These are phyloP conservation scores for Pyronema domesticum DNA, from an alignment of 495 filamentous ascomycete species.

Conservation along the genomic window DNA sequence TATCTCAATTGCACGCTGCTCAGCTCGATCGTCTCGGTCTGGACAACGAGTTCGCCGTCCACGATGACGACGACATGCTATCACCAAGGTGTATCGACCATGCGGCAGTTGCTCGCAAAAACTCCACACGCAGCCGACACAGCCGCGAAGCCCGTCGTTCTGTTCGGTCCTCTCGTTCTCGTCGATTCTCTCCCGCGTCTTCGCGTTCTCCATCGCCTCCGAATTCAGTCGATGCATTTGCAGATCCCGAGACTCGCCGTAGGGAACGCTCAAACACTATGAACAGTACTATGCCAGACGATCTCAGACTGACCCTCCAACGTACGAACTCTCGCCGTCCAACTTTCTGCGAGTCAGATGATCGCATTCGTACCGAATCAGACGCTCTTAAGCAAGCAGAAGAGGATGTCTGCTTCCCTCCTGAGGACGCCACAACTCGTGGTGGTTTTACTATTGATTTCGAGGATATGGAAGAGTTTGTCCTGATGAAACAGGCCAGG, in stretches of 20 bases:
- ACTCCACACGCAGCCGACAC: conserved; percentile 2
- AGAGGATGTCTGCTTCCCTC: conserved; percentile 77
- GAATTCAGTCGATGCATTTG: conserved; percentile 95
- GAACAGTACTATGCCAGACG: conserved; percentile 23
- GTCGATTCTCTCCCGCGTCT: conserved; percentile 34
- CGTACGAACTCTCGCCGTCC: conserved; percentile 28
- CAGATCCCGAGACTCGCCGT: conserved; percentile 44
- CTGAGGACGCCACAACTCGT: conserved; percentile 16
- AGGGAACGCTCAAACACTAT: conserved; percentile 33
- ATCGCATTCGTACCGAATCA: conserved; percentile 8
- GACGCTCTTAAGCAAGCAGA: conserved; percentile 40
- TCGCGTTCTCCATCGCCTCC: conserved; percentile 67
- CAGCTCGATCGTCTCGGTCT: conserved; percentile 35
- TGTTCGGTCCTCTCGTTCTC: conserved; percentile 21
- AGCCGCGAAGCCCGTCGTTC: conserved; percentile 13
- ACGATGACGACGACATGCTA: conserved; percentile 37
- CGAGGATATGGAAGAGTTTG: conserved; percentile 25
- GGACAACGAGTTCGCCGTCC: conserved; percentile 69
- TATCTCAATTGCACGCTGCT: conserved; percentile 28
- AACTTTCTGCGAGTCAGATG: conserved; percentile 34
- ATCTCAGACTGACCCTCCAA: conserved; percentile 32
- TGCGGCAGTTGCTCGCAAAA: conserved; percentile 27
- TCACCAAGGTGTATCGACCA: conserved; percentile 31
- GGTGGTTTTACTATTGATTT: conserved; percentile 21
- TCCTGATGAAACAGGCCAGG: conserved; percentile 46